Evolutionary conservation across 192 early-diverging fungal genomes (phyloP).

Genomic region (Coemansia sp.): DNA sequence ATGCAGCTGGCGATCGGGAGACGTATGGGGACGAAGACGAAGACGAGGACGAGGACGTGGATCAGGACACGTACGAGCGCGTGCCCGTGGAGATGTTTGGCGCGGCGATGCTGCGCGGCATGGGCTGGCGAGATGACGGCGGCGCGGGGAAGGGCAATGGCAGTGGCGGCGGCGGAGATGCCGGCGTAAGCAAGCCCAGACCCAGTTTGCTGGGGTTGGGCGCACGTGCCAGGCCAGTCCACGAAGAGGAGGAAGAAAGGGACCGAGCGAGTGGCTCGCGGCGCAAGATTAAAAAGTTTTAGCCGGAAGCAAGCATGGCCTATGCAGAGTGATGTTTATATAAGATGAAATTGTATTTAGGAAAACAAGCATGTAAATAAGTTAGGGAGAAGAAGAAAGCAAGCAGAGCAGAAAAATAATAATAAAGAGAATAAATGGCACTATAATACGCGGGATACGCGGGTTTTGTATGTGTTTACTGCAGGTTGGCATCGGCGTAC

Average conservation of each 20-base stretch:
- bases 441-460: no score
- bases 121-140: slow-evolving; percentile 89
- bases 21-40: background rate
- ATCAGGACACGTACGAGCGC: slow-evolving; percentile 73
- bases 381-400: slow-evolving; percentile 1
- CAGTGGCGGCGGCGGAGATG: slow-evolving; percentile 19
- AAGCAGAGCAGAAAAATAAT: background rate
- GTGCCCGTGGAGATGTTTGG: slow-evolving; percentile 91
- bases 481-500: slow-evolving; percentile 17
- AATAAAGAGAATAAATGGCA: background rate
- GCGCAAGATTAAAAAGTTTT: background rate
- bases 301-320: background rate
- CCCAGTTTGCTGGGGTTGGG: slow-evolving; percentile 80
- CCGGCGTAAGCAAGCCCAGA: slow-evolving; percentile 44
- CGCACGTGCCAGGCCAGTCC: slow-evolving; percentile 58
- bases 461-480: background rate
- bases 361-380: background rate
- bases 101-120: slow-evolving; percentile 76
- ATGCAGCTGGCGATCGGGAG: background rate
- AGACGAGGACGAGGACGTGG: slow-evolving; percentile 48
- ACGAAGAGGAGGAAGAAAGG: background rate
- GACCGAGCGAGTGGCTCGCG: background rate
- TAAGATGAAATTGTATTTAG: background rate
- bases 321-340: no score
- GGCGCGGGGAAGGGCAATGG: no score